A percentile compares a stretch with the other conserved stretches of the same genome.
Evolutionary conservation across 805 yeast species (phyloP).

Genomic region (Cyberlindnera maritima): DNA sequence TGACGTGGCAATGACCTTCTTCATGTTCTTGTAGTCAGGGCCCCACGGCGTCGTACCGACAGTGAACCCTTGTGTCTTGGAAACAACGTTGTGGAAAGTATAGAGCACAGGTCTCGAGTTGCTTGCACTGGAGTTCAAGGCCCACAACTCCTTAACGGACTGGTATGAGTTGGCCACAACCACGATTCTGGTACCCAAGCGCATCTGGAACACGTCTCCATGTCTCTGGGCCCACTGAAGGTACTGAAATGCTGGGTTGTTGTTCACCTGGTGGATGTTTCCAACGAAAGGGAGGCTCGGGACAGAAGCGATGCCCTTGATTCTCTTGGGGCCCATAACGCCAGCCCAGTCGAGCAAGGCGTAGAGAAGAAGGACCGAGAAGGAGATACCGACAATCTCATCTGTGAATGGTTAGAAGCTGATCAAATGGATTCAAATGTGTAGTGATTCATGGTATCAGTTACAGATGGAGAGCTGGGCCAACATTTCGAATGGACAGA

Average conservation of each 20-base stretch:
- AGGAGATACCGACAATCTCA: neutral
- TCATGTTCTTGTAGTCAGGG: conserved; percentile 41
- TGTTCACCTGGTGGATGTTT: conserved; percentile 40
- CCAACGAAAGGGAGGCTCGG: conserved; percentile 54
- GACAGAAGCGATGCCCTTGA: conserved; percentile 40
- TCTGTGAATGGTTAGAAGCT: neutral
- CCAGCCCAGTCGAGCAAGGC: conserved; percentile 21
- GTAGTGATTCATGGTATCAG: neutral
- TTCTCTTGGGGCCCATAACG: conserved; percentile 29
- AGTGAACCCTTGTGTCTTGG: conserved; percentile 54
- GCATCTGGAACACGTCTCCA: conserved; percentile 55
- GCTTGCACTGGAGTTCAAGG: conserved; percentile 45
- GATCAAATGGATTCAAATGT: neutral
- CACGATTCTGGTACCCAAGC: conserved; percentile 54
- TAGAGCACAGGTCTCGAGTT: conserved; percentile 66
- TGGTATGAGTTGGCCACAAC: conserved; percentile 67
- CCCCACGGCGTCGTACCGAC: conserved; percentile 66
- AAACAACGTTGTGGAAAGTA: conserved; percentile 65
- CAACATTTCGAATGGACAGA: neutral
- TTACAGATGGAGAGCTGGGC: neutral
- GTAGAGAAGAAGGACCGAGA: neutral
- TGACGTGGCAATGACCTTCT: conserved; percentile 46
- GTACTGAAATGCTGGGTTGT: conserved; percentile 51
- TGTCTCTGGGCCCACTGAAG: conserved; percentile 41
- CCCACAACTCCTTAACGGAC: conserved; percentile 54